These are phyloP conservation scores for Nakazawaea sp. DNA, from an alignment of 805 yeast species.

Conservation along the genomic window DNA sequence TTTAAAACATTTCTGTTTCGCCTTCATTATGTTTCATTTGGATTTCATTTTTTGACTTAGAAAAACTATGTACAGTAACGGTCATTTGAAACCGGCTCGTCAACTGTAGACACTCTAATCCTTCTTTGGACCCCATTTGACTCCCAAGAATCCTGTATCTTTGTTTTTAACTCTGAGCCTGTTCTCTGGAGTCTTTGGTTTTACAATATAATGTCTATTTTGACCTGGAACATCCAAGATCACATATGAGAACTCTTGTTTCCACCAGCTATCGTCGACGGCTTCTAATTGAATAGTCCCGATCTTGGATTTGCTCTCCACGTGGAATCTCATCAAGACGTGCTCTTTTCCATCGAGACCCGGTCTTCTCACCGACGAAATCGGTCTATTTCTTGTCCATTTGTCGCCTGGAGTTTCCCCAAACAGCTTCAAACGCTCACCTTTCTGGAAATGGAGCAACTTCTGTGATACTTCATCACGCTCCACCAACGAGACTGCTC, in stretches of 20 bases:
- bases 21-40: neutral
- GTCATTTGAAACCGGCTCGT: slow-evolving; percentile 3
- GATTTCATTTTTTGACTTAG: neutral
- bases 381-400: slow-evolving; percentile 88
- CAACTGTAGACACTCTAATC: too few species aligned
- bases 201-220: slow-evolving; percentile 60
- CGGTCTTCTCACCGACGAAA: slow-evolving; percentile 55
- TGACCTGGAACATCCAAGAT: slow-evolving; percentile 72
- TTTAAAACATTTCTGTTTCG: too few species aligned
- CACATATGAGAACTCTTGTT: slow-evolving; percentile 65
- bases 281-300: slow-evolving; percentile 81
- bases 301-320: slow-evolving; percentile 58
- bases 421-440: slow-evolving; percentile 69
- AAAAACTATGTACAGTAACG: neutral
- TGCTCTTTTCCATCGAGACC: slow-evolving; percentile 79
- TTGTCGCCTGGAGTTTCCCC: slow-evolving; percentile 68
- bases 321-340: slow-evolving; percentile 78
- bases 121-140: slow-evolving; percentile 80
- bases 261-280: slow-evolving; percentile 55
- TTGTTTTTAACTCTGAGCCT: slow-evolving; percentile 28
- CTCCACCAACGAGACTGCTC: slow-evolving; percentile 74
- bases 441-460: slow-evolving; percentile 45
- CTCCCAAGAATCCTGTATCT: slow-evolving; percentile 63
- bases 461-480: slow-evolving; percentile 54
- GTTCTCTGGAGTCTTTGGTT: slow-evolving; percentile 43